Base-by-base conservation (phyloP, 805 yeast genomes). In the Scheffersomyces ergatensis region DNA sequence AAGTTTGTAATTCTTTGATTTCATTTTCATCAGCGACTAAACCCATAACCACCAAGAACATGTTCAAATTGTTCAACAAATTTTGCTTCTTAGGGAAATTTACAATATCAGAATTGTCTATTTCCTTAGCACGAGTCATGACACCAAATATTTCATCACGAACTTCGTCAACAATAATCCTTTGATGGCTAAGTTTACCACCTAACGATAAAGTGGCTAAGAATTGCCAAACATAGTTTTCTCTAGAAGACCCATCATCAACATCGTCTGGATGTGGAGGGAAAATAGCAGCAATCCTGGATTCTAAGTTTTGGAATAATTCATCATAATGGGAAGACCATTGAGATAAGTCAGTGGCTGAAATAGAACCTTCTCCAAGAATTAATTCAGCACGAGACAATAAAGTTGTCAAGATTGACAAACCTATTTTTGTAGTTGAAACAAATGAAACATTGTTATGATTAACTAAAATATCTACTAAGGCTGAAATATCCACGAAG, bases 21-120 rank as follows among this genome's bases (percentile, higher is more conserved):
- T 88, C 97, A 42, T 82, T 83, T 53, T 88, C 93, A 50, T 87
- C 86, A 5, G 97, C 96, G 44, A 86, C 88, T 49, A 92, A 76
- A 6, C 99, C 99, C 95, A 92, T 89, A 35, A 90, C 97, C 53
- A 92, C 93, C 65, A 92, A 77, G 70, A 89, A 90, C 76, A 92
- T 70, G 62, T 92, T 92, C 76, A 92, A 77, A 58, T 89, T 89
- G 49, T 79, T 80, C 57, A 86, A 75, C 55, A 83, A 76, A 66
- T 73, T 80, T 51, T 72, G 79, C 50, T 74, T 76, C 58, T 67
- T 70, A 58, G 67, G 65, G 48, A 67, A 58, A 51, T 66, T 65
- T 37, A 63, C 69, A 48, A 62, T 38, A 56, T 74, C 76, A 47
- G 80, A 70, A 56, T 74, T 63, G 39, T 75, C 72, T 32, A 77